Evolutionary conservation across 2,329 filamentous ascomycete genomes (phyloP).

Genomic region (Alternaria viburni): DNA sequence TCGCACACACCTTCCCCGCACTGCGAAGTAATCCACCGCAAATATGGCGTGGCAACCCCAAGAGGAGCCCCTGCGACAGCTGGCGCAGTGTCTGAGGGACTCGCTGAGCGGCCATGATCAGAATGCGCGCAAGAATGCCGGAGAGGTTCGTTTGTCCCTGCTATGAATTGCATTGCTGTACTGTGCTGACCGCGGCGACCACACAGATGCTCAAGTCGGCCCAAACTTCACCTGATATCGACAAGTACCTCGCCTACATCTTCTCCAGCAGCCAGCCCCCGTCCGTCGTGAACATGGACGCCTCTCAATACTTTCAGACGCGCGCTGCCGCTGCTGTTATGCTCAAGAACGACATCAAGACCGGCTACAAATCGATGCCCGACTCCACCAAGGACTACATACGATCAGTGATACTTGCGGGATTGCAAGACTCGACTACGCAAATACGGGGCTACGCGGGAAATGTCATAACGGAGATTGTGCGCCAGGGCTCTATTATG

Average conservation of each 20-base stretch:
- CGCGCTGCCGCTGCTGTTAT: conserved; percentile 90
- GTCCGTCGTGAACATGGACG: conserved; percentile 64
- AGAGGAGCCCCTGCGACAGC: conserved; percentile 84
- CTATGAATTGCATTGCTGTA: conserved; percentile 10
- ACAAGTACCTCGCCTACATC: conserved; percentile 94
- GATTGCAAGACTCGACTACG: conserved; percentile 78
- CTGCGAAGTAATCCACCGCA: conserved; percentile 20
- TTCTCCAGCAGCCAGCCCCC: conserved; percentile 74
- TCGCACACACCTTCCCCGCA: conserved; percentile 16
- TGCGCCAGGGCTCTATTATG: conserved; percentile 82
- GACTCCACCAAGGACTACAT: conserved; percentile 76
- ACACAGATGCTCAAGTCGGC: conserved; percentile 89
- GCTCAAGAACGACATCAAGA: conserved; percentile 90
- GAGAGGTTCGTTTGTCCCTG: conserved; percentile 67
- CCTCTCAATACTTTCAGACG: conserved; percentile 73
- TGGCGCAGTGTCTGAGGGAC: conserved; percentile 87
- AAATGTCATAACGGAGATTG: conserved; percentile 91
- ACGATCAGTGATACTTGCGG: conserved; percentile 77
- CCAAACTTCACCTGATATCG: conserved; percentile 86
- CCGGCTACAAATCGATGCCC: conserved; percentile 76
- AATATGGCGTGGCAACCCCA: conserved; percentile 92
- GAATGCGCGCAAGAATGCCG: conserved; percentile 84
- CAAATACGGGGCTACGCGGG: conserved; percentile 90
- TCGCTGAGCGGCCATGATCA: conserved; percentile 86
- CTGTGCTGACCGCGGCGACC: conserved; percentile 32